Conservation (phyloP, 805 yeast genomes). For the Ascoidea tarda region DNA sequence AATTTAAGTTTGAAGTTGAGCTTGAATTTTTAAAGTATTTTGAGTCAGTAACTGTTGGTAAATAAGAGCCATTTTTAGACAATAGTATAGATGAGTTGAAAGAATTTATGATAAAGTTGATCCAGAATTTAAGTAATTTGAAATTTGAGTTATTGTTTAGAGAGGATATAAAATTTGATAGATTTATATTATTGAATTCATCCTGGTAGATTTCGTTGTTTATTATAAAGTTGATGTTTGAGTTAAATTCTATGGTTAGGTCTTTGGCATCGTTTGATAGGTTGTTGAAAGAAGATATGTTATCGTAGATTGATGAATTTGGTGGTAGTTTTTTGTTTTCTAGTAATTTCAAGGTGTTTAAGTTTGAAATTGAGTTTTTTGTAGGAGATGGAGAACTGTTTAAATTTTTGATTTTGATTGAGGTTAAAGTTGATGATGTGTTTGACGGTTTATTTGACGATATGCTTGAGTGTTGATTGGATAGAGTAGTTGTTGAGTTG, state of each 20-base stretch:
- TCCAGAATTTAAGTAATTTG: neutral
- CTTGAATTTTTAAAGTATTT: neutral
- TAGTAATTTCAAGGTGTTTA: neutral
- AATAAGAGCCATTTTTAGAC: too few species aligned
- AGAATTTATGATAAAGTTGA: neutral
- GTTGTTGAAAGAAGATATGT: conserved; percentile 5
- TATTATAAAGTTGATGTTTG: neutral
- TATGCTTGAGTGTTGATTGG: neutral
- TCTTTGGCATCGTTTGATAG: conserved; percentile 8
- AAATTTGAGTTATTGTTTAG: neutral
- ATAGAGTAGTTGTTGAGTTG: neutral
- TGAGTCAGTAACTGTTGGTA: too few species aligned
- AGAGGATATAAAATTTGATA: neutral
- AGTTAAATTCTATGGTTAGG: conserved; percentile 9
- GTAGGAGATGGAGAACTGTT: too few species aligned
- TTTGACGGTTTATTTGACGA: neutral
- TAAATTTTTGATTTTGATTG: neutral
- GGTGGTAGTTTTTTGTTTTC: too few species aligned
- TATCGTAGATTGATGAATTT: too few species aligned
- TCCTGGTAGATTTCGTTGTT: neutral
- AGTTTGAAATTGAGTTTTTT: neutral
- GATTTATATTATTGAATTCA: neutral
- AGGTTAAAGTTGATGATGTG: neutral
- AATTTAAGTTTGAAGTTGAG: too few species aligned
- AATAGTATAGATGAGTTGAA: too few species aligned